These are phyloP conservation scores for Staphylotrichum longicolle DNA, from an alignment of 495 filamentous ascomycete species.

Conservation along the genomic window DNA sequence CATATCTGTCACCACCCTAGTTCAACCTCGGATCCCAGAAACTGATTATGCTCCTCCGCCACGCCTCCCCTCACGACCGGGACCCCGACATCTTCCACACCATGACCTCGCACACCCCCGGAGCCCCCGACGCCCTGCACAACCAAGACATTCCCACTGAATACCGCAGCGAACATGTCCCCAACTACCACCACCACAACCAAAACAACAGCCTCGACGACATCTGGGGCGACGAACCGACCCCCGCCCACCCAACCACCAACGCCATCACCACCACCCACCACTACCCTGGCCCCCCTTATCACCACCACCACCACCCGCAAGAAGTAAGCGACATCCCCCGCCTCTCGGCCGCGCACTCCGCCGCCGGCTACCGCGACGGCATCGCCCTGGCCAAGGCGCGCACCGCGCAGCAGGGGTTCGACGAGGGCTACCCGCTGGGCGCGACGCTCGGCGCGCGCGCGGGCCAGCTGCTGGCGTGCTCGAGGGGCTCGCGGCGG, in stretches of 20 bases:
- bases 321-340: slow-evolving; percentile 55
- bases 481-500: slow-evolving; percentile 58
- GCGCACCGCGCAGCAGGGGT: slow-evolving; percentile 70
- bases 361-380: slow-evolving; percentile 86
- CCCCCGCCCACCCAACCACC: background rate
- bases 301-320: slow-evolving; percentile 5
- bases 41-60: slow-evolving; percentile 27
- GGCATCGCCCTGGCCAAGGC: slow-evolving; percentile 73
- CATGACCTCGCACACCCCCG: slow-evolving; percentile 23
- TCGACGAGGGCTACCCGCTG: slow-evolving; percentile 81
- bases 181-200: background rate
- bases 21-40: background rate
- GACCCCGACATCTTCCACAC: slow-evolving; percentile 27
- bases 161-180: background rate
- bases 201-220: slow-evolving; percentile 26
- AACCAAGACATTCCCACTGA: slow-evolving; percentile 1
- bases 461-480: slow-evolving; percentile 66
- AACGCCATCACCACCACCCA: slow-evolving; percentile 1
- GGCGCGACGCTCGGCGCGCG: slow-evolving; percentile 74
- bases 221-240: slow-evolving; percentile 28
- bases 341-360: slow-evolving; percentile 69
- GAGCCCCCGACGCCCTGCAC: background rate
- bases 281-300: background rate
- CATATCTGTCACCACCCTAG: background rate
- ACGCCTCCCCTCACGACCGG: slow-evolving; percentile 13